Percentiles rank a stretch among this genome's conserved stretches.
These are phyloP conservation scores for Taxillus chinensis DNA, from an alignment of 164 flowering plant genomes.

Conservation along the genomic window DNA sequence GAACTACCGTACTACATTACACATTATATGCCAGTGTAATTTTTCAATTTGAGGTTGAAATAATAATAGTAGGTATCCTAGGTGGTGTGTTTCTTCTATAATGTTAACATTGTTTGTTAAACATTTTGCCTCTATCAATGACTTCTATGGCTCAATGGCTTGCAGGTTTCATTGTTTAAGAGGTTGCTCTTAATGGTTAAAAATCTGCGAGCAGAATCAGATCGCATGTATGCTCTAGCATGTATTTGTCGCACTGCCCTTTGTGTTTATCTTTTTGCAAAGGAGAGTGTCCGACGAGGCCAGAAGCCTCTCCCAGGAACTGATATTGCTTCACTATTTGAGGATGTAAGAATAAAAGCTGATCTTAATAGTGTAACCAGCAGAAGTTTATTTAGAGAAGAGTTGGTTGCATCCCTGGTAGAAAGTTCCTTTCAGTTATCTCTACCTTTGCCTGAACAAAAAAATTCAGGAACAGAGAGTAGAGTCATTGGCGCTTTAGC, in stretches of 20 bases:
- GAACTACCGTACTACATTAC: too few relatives aligned
- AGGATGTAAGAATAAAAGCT: constrained; percentile 74
- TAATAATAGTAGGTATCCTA: too few relatives aligned
- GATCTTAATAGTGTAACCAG: constrained; percentile 77
- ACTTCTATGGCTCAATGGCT: neutral
- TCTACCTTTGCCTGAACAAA: constrained; percentile 91
- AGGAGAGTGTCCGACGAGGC: constrained; percentile 94
- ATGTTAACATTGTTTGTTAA: too few relatives aligned
- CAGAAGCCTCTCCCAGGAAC: constrained; percentile 97
- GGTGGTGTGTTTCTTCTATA: too few relatives aligned
- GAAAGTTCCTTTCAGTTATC: constrained; percentile 99
- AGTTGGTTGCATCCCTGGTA: constrained; percentile 86
- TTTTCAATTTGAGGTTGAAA: too few relatives aligned
- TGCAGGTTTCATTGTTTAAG: constrained; percentile 90
- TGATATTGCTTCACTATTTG: constrained; percentile 94
- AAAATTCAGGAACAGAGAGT: constrained; percentile 85
- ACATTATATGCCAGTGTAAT: too few relatives aligned
- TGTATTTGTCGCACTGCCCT: constrained; percentile 98
- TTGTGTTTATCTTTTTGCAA: constrained; percentile 96
- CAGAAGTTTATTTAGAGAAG: constrained; percentile 92
- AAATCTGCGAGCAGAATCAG: constrained; percentile 98
- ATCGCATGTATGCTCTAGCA: constrained; percentile 97
- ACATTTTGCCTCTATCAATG: too few relatives aligned
- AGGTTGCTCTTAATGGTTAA: constrained; percentile 95
- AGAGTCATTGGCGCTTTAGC: constrained; percentile 99